Evolutionary conservation across 1,284 basidiomycete species (phyloP).

Genomic region (Leccinum angustisporum): DNA sequence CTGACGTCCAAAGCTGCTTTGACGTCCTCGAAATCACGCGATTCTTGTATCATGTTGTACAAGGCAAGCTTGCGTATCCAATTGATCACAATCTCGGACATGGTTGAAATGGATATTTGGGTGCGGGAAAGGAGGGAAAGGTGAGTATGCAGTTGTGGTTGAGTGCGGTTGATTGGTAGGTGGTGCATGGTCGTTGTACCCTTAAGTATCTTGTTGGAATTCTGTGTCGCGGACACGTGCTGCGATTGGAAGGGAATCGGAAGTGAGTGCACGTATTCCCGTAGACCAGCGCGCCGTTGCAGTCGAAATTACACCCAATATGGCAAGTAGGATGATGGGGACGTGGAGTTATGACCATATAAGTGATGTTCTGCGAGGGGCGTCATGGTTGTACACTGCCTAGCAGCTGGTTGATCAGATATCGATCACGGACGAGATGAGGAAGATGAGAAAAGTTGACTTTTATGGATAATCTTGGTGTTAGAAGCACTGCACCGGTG

Average conservation of each 20-base stretch:
- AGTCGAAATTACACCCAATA: background rate
- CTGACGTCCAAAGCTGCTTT: constrained; percentile 16
- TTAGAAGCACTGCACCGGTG: no score
- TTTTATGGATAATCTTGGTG: background rate
- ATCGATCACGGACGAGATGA: background rate
- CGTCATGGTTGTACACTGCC: no score
- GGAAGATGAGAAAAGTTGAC: background rate
- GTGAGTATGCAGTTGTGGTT: background rate
- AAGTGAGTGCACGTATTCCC: no score
- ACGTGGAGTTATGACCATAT: background rate
- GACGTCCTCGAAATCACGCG: constrained; percentile 24
- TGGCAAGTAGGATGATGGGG: constrained; percentile 4
- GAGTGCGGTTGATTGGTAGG: background rate
- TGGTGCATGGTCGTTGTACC: background rate
- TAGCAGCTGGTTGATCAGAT: no score
- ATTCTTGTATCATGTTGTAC: constrained; percentile 20
- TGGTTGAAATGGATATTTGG: constrained; percentile 3
- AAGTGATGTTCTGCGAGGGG: no score
- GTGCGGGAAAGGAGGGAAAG: background rate
- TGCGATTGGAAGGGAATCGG: no score
- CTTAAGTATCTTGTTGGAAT: background rate
- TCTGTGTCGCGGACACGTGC: background rate
- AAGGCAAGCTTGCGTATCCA: constrained; percentile 14
- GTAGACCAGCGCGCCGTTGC: no score
- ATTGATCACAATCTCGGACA: background rate